Base-by-base conservation (phyloP, 1,284 basidiomycete species). In the Boletus sp. region DNA sequence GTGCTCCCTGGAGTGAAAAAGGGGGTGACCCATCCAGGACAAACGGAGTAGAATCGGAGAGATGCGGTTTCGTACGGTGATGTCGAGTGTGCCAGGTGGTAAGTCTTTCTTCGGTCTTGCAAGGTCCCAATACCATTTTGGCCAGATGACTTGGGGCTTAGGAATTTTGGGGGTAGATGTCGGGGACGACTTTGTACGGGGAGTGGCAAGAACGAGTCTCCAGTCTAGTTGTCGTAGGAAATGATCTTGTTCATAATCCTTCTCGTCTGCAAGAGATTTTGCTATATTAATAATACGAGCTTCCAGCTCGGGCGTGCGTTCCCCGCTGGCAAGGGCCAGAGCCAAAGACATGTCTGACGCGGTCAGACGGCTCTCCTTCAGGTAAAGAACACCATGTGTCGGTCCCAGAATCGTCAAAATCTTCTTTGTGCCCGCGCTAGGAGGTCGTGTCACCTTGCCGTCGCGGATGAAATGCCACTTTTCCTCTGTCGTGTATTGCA, bases 91-190 rank as follows among this genome's bases (percentile, higher is more conserved):
- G 7, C 88, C 88, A 0, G 86, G 84, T 1, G 82, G 76, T 51
- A 77, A 65, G 58, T 77, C 84, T 66, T 88, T 89, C 74, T 82
- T 86, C 4, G 89, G 88, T 64, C 79, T 86, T 5, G 87, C 77
- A 4, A 95, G 83, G 42, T 98, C 94, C 93, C 92, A 96, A 72
- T 94, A 99, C 96, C 97, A 99, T 69, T 94, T 92, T 0, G 96
- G 96, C 87, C 87, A 89, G 33, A 78, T 60, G 0, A 86, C 78
- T 39, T 58, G 65, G 6, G 52, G 45, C 15, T 57, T 62, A 5
- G 55, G 55, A 5, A 4, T 24, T 46, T 53, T 16, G 0, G 59
- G 47, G 2, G 50, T 16, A 12, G 51, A 24, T 22, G 47, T 11
- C 15, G 24, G 36, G 24, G 56, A 20, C 3, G 33, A 31, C 7